A percentile compares a stretch with the other conserved stretches of the same genome.
phyloP scores from a whole-genome alignment of 345 rosid genomes.

The Bruguiera sexangula region DNA sequence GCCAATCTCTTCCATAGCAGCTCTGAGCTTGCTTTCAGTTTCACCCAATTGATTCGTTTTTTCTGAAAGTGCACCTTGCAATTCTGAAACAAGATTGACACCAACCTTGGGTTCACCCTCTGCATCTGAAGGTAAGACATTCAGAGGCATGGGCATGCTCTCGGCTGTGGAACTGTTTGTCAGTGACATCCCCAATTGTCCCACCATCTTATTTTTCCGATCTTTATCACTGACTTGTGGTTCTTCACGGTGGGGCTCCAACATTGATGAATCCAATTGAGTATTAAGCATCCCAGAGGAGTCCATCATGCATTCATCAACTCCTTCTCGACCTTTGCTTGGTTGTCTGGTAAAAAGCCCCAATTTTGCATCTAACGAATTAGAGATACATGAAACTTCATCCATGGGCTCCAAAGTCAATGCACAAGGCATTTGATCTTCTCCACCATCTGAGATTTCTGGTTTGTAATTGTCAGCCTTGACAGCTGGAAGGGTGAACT shows the following conservation, averaged over 20 bases:
- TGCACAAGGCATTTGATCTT: constrained; percentile 41
- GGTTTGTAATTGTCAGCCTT: constrained; percentile 44
- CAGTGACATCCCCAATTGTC: constrained; percentile 59
- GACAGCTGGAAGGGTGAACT: constrained; percentile 30
- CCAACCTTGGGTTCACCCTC: constrained; percentile 38
- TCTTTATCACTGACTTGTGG: constrained; percentile 47
- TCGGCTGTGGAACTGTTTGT: constrained; percentile 88
- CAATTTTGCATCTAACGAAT: constrained; percentile 46
- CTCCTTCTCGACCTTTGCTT: constrained; percentile 78
- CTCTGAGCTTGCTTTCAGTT: constrained; percentile 58
- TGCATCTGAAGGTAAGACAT: constrained; percentile 39
- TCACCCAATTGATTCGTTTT: constrained; percentile 59
- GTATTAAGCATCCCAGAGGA: constrained; percentile 65
- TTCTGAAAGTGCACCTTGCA: constrained; percentile 56
- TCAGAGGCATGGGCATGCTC: constrained; percentile 56
- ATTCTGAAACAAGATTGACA: constrained; percentile 44
- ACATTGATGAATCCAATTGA: constrained; percentile 81
- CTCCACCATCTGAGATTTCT: constrained; percentile 40
- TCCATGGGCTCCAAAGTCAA: constrained; percentile 86
- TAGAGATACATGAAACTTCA: constrained; percentile 88
- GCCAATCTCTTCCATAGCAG: constrained; percentile 70
- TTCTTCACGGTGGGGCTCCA: constrained; percentile 68
- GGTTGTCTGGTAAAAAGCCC: constrained; percentile 56
- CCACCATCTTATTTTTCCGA: constrained; percentile 57
- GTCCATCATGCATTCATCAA: constrained; percentile 95